Conservation (phyloP, 2,329 filamentous ascomycete species). For the Atkinsonella hypoxylon region DNA sequence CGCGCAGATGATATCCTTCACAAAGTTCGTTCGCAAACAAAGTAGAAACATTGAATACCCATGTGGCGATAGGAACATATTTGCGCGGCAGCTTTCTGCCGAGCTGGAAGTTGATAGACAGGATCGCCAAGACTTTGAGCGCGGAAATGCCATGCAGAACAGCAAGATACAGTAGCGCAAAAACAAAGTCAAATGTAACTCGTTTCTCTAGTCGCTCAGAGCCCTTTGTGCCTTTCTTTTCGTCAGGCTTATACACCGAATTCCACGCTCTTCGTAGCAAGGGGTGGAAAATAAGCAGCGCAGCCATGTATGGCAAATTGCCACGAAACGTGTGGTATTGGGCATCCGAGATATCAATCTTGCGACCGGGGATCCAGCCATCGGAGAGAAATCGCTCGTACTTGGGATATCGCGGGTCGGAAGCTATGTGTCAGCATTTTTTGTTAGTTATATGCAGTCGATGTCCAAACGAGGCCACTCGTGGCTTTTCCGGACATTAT, state of each 20-base stretch:
- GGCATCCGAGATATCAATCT: constrained; percentile 81
- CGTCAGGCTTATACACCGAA: constrained; percentile 28
- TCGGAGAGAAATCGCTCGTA: constrained; percentile 59
- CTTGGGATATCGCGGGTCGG: constrained; percentile 67
- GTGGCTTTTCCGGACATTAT: too few species aligned
- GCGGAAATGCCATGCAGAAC: constrained; percentile 78
- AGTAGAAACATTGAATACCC: constrained; percentile 77
- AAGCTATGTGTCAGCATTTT: constrained; percentile 37
- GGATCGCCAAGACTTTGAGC: constrained; percentile 68
- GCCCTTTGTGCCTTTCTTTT: constrained; percentile 26
- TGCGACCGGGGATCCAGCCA: constrained; percentile 87
- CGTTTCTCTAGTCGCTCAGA: constrained; percentile 55
- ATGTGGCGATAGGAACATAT: constrained; percentile 65
- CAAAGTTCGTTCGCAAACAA: constrained; percentile 85
- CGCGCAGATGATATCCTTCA: constrained; percentile 61
- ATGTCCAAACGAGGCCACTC: neutral
- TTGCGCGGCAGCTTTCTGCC: constrained; percentile 58
- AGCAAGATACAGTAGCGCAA: constrained; percentile 67
- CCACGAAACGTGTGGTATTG: constrained; percentile 79
- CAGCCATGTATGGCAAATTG: constrained; percentile 71
- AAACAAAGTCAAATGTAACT: constrained; percentile 69
- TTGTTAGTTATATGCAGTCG: neutral
- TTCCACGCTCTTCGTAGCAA: constrained; percentile 65
- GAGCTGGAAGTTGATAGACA: constrained; percentile 72
- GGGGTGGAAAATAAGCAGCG: constrained; percentile 68